Conservation (phyloP, 2,329 filamentous ascomycete species). For the Tothia fuscella region DNA sequence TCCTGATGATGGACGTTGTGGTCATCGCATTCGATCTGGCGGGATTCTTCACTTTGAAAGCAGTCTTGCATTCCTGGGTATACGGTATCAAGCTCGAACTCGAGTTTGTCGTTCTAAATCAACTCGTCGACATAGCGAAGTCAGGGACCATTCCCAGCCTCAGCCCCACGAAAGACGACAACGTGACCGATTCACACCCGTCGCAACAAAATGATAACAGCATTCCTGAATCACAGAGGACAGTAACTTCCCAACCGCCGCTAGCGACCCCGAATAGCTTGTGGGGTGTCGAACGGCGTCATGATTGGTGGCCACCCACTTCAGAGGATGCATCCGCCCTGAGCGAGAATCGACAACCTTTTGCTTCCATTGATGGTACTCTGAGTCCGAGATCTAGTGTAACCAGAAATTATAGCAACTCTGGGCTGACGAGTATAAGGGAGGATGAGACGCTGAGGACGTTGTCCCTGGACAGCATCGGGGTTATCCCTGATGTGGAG, state of each 20-base stretch:
- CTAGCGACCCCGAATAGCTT: not conserved
- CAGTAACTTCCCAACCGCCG: not conserved
- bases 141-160: constrained; percentile 4
- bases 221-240: not conserved
- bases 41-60: constrained; percentile 14
- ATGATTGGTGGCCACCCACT: not conserved
- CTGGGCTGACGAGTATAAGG: not conserved
- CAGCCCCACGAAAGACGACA: not conserved
- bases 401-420: not conserved
- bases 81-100: constrained; percentile 14
- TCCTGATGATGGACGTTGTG: constrained; percentile 5
- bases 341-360: not conserved
- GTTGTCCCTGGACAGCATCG: constrained; percentile 3
- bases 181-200: constrained; percentile 1
- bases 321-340: not conserved
- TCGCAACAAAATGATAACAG: not conserved
- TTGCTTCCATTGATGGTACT: not conserved
- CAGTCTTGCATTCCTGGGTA: constrained; percentile 11
- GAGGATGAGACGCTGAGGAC: not conserved
- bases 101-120: constrained; percentile 17
- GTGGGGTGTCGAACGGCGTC: not conserved
- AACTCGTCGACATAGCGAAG: constrained; percentile 11
- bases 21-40: constrained; percentile 9
- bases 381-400: not conserved
- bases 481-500: constrained; percentile 1